Conservation (phyloP, 2,329 filamentous ascomycete genomes). For the Aureobasidium mangrovei region DNA sequence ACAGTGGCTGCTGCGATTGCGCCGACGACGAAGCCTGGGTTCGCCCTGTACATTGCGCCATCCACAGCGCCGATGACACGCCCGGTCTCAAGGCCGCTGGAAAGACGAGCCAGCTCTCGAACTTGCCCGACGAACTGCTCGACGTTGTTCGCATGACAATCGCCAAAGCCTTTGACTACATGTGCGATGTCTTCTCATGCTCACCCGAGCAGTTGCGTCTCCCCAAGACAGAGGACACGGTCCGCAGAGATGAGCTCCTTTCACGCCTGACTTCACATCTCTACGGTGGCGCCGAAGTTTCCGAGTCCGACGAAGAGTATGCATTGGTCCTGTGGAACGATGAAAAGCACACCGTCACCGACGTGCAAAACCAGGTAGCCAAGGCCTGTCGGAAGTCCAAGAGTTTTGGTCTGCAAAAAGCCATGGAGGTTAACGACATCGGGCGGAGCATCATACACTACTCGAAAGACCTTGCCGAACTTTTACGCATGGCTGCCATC, state of each 20-base stretch:
- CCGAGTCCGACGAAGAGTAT: slow-evolving; percentile 61
- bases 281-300: slow-evolving; percentile 50
- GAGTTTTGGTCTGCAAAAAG: slow-evolving; percentile 61
- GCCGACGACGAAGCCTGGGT: slow-evolving; percentile 94
- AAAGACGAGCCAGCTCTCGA: slow-evolving; percentile 41
- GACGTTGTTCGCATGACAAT: slow-evolving; percentile 78
- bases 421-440: slow-evolving; percentile 80
- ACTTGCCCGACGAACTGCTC: slow-evolving; percentile 65
- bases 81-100: slow-evolving; percentile 36
- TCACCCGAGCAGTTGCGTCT: slow-evolving; percentile 90
- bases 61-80: slow-evolving; percentile 59
- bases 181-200: slow-evolving; percentile 96
- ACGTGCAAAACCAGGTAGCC: slow-evolving; percentile 83
- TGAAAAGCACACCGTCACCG: slow-evolving; percentile 91
- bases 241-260: slow-evolving; percentile 68
- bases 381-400: slow-evolving; percentile 71
- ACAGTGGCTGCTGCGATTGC: slow-evolving; percentile 95
- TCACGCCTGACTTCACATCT: slow-evolving; percentile 71
- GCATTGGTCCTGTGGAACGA: slow-evolving; percentile 93
- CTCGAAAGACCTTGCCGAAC: slow-evolving; percentile 57
- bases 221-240: slow-evolving; percentile 71
- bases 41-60: slow-evolving; percentile 79
- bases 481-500: slow-evolving; percentile 71
- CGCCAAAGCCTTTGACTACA: slow-evolving; percentile 77
- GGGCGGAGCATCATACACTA: slow-evolving; percentile 81